Conservation (phyloP, 2,329 filamentous ascomycete genomes). For the Zymoseptoria crescenta region DNA sequence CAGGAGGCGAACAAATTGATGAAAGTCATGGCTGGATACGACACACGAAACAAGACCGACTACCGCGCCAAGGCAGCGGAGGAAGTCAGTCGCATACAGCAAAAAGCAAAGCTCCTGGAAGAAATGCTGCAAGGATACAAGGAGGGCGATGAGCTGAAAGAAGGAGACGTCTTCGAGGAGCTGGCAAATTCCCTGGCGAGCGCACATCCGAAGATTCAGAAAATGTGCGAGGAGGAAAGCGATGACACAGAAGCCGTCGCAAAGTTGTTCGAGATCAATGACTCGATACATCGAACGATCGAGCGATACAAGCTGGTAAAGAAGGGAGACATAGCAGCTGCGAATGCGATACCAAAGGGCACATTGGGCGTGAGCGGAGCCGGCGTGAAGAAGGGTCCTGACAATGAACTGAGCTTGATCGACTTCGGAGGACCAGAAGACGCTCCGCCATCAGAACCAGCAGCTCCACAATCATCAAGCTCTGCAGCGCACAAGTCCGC, state of each 20-base stretch:
- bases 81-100: slow-evolving; percentile 88
- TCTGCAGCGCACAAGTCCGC: slow-evolving; percentile 38
- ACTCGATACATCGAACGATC: slow-evolving; percentile 95
- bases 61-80: slow-evolving; percentile 96
- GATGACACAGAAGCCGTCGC: slow-evolving; percentile 94
- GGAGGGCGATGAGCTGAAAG: slow-evolving; percentile 68
- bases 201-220: slow-evolving; percentile 97
- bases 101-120: slow-evolving; percentile 85
- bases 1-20: slow-evolving; percentile 96
- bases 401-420: slow-evolving; percentile 83
- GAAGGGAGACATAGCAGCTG: slow-evolving; percentile 81
- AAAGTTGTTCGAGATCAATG: slow-evolving; percentile 93
- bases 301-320: slow-evolving; percentile 94
- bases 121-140: slow-evolving; percentile 83
- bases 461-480: slow-evolving; percentile 24
- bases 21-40: slow-evolving; percentile 98
- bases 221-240: slow-evolving; percentile 98
- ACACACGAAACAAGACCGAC: slow-evolving; percentile 91
- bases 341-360: slow-evolving; percentile 74
- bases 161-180: slow-evolving; percentile 69
- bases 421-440: slow-evolving; percentile 71
- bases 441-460: slow-evolving; percentile 29
- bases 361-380: slow-evolving; percentile 61
- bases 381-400: slow-evolving; percentile 56
- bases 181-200: slow-evolving; percentile 81